Conservation (phyloP, 768 basidiomycete species). For the Saitozyma sp. region DNA sequence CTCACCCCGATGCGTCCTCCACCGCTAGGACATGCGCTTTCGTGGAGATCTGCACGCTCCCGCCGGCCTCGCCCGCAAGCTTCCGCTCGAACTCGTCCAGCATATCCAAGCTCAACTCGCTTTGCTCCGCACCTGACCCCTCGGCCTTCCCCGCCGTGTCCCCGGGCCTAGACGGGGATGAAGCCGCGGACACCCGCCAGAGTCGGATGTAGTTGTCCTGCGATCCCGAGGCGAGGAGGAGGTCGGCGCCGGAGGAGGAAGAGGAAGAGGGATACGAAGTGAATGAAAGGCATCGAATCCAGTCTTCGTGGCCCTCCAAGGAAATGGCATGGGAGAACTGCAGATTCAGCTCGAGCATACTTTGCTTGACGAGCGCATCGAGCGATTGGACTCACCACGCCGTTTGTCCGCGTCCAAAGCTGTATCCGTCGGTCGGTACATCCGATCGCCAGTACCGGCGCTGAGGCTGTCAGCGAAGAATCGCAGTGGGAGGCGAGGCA, state of each 20-base stretch:
- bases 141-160: slow-evolving; percentile 19
- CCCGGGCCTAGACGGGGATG: slow-evolving; percentile 11
- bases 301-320: slow-evolving; percentile 84
- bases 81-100: slow-evolving; percentile 86
- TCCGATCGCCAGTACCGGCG: slow-evolving; percentile 70
- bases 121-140: slow-evolving; percentile 23
- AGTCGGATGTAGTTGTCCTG: slow-evolving; percentile 92
- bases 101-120: slow-evolving; percentile 64
- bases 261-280: slow-evolving; percentile 28
- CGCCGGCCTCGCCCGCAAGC: slow-evolving; percentile 67
- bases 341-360: neutral
- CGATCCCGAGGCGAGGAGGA: slow-evolving; percentile 86
- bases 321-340: slow-evolving; percentile 35
- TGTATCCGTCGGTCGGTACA: slow-evolving; percentile 79
- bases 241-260: slow-evolving; percentile 54
- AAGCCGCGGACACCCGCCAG: slow-evolving; percentile 74
- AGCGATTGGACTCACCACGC: slow-evolving; percentile 56
- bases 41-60: slow-evolving; percentile 80
- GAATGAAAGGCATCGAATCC: slow-evolving; percentile 83
- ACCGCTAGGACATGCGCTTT: slow-evolving; percentile 78
- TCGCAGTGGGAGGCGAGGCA: slow-evolving; percentile 1
- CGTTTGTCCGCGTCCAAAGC: slow-evolving; percentile 70
- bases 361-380: neutral
- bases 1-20: slow-evolving; percentile 52
- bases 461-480: slow-evolving; percentile 45